Percentiles rank a stretch among this genome's conserved stretches.
Evolutionary conservation across 306 rosid species (phyloP).

Genomic region (Coriaria nepalensis): DNA sequence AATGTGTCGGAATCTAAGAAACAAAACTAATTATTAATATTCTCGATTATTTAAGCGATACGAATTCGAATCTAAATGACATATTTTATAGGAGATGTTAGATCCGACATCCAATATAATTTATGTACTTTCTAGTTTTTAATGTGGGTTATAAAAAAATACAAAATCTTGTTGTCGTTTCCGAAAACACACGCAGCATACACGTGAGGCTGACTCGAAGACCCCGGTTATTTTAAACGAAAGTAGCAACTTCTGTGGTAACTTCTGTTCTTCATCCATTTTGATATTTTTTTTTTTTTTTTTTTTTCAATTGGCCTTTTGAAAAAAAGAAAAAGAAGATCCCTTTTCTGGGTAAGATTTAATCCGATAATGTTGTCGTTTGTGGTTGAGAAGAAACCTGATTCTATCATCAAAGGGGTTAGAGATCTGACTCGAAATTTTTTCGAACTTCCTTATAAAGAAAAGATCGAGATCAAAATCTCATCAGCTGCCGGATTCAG

Average conservation of each 20-base stretch:
- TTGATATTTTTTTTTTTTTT: background rate
- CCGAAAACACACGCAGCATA: no score
- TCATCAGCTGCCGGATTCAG: constrained; percentile 54
- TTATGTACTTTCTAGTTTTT: no score
- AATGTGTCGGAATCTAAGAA: no score
- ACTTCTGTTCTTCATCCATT: background rate
- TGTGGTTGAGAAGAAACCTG: constrained; percentile 45
- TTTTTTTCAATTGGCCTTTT: background rate
- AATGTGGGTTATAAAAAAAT: no score
- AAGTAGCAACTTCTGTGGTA: constrained; percentile 56
- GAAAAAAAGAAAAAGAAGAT: background rate
- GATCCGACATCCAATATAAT: no score
- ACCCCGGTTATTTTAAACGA: no score
- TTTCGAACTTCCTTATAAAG: constrained; percentile 68
- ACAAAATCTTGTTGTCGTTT: no score
- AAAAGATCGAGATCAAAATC: constrained; percentile 63
- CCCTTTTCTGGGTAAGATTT: background rate
- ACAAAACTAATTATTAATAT: no score
- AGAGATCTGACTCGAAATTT: constrained; percentile 39
- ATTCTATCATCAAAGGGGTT: constrained; percentile 45
- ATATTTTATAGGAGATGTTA: no score
- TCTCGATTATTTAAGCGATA: no score
- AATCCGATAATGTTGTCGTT: background rate
- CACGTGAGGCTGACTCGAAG: no score
- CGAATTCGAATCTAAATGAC: no score